Conservation (phyloP, 371 early-diverging fungal genomes). For the Smittium culicis region DNA sequence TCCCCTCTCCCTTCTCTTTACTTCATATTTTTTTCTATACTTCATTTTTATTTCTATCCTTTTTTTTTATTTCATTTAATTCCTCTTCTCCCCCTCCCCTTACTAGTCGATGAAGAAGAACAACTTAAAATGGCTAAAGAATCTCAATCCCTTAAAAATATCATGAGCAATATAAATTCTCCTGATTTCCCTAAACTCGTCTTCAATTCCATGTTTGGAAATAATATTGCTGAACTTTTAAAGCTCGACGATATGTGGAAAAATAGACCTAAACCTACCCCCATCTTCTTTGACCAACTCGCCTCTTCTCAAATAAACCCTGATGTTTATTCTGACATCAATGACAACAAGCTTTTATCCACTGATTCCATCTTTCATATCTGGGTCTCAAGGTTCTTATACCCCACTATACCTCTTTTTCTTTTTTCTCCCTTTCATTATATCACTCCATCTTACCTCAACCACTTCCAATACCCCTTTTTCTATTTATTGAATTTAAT, state of each 20-base stretch:
- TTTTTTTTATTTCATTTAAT: not conserved
- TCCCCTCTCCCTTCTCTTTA: not conserved
- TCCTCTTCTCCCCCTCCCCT: not conserved
- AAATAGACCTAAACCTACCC: conserved; percentile 49
- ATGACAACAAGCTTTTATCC: conserved; percentile 41
- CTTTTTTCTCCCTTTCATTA: not conserved
- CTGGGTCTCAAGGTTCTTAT: conserved; percentile 23
- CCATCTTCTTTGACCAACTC: conserved; percentile 37
- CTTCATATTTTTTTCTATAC: not conserved
- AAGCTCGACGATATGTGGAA: conserved; percentile 87
- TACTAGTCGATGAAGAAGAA: conserved; percentile 12
- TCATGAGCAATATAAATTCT: conserved; percentile 23
- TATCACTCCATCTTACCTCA: not conserved
- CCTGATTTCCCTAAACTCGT: conserved; percentile 52
- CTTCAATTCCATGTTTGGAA: conserved; percentile 73
- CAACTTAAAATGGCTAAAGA: conserved; percentile 20
- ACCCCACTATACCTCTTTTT: not conserved
- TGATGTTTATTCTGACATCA: not conserved
- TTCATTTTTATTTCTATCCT: not conserved
- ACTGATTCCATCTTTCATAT: conserved; percentile 33
- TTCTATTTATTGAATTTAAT: not conserved
- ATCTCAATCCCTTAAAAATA: conserved; percentile 17
- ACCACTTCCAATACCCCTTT: not conserved
- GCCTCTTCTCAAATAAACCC: not conserved
- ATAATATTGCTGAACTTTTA: conserved; percentile 62